Evolutionary conservation across 108 stramenopile species (phyloP).

Genomic region (Phaeodactylum tricornutum): DNA sequence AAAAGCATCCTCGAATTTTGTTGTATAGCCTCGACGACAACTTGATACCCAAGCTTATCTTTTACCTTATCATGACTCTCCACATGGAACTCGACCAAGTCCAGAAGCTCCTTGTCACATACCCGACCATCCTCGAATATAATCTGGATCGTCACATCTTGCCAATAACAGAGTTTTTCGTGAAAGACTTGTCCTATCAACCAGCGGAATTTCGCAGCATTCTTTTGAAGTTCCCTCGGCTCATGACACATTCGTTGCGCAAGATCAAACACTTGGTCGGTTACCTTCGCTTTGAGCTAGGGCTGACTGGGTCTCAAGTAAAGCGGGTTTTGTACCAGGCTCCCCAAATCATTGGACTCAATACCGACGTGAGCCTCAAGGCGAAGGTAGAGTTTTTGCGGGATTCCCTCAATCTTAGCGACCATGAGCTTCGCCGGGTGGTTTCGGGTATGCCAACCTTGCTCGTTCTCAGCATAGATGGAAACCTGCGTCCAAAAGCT

Average conservation of each 20-base stretch:
- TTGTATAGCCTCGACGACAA: conserved; percentile 61
- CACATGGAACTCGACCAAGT: conserved; percentile 46
- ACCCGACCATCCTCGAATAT: conserved; percentile 66
- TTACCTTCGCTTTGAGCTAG: conserved; percentile 53
- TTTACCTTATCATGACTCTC: conserved; percentile 62
- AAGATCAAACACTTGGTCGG: conserved; percentile 66
- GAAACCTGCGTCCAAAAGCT: conserved; percentile 53
- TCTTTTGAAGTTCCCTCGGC: conserved; percentile 49
- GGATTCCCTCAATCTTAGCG: background rate
- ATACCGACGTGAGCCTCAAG: conserved; percentile 37
- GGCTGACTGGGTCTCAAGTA: conserved; percentile 52
- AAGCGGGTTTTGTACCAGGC: conserved; percentile 66
- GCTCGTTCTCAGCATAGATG: conserved; percentile 33
- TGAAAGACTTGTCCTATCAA: conserved; percentile 51
- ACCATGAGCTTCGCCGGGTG: conserved; percentile 26
- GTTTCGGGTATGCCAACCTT: conserved; percentile 63
- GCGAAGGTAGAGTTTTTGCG: conserved; percentile 49
- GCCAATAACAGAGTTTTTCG: conserved; percentile 55
- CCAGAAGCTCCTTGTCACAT: conserved; percentile 38
- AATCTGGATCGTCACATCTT: conserved; percentile 57
- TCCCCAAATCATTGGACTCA: conserved; percentile 50
- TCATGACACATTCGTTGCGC: conserved; percentile 54
- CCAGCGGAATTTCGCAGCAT: conserved; percentile 45
- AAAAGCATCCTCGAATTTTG: conserved; percentile 52
- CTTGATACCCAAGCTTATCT: conserved; percentile 60